Evolutionary conservation across 192 early-diverging fungal genomes (phyloP).

Genomic region (Nowakowskiella sp.): DNA sequence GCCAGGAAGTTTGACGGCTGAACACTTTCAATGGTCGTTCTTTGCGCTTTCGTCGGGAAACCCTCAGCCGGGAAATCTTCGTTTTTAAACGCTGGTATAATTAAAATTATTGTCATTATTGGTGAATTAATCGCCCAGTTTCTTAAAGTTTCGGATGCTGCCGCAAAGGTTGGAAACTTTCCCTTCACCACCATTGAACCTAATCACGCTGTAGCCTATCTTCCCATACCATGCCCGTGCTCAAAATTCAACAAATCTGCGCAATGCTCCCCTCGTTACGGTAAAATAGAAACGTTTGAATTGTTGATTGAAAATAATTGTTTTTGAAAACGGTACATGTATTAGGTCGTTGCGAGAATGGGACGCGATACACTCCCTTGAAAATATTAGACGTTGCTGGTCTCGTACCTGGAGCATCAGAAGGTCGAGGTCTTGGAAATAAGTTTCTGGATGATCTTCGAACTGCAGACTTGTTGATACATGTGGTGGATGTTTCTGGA

Average conservation of each 20-base stretch:
- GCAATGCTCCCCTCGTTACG: conserved; percentile 66
- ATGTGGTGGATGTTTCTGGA: conserved; percentile 78
- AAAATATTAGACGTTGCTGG: conserved; percentile 76
- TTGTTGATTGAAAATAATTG: not conserved
- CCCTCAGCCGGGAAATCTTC: conserved; percentile 73
- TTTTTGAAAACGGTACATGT: not conserved
- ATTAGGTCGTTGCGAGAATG: conserved; percentile 55
- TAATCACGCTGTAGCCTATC: conserved; percentile 71
- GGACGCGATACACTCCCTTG: conserved; percentile 59
- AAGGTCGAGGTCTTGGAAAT: conserved; percentile 68
- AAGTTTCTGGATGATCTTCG: conserved; percentile 76
- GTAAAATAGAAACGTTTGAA: conserved; percentile 13
- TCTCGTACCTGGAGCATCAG: conserved; percentile 71
- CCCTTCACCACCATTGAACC: conserved; percentile 85
- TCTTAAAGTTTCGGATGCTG: conserved; percentile 63
- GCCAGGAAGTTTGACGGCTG: too few relatives aligned
- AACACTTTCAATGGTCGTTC: too few relatives aligned
- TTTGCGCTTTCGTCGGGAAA: conserved; percentile 29
- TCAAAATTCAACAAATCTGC: conserved; percentile 36
- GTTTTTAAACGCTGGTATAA: conserved; percentile 63
- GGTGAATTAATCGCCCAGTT: not conserved
- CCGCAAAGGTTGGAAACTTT: conserved; percentile 76
- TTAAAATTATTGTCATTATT: conserved; percentile 8
- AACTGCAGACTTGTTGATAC: conserved; percentile 67
- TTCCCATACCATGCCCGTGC: conserved; percentile 67